Conservation (phyloP, 371 early-diverging fungal species). For the Mortierella sp. region DNA sequence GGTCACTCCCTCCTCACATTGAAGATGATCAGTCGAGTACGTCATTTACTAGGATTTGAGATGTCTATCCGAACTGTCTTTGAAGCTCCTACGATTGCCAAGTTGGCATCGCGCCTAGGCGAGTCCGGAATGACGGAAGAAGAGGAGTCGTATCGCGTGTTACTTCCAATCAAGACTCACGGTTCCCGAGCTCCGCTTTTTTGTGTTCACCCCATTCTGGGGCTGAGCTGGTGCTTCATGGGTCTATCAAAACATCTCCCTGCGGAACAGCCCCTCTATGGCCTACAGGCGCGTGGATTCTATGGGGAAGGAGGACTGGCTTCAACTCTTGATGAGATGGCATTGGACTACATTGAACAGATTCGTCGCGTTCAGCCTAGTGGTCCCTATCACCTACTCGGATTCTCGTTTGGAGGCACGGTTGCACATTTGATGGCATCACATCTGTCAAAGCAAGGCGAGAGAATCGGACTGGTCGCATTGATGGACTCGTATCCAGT, state of each 20-base stretch:
- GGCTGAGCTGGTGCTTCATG: constrained; percentile 15
- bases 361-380: constrained; percentile 20
- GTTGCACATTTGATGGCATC: no score
- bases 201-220: constrained; percentile 13
- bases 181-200: constrained; percentile 14
- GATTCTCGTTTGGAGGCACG: constrained; percentile 14
- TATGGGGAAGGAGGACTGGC: neutral
- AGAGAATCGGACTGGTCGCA: no score
- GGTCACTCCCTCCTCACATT: constrained; percentile 12
- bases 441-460: no score
- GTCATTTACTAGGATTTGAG: neutral
- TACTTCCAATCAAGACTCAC: constrained; percentile 12
- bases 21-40: neutral
- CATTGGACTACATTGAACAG: constrained; percentile 11
- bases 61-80: neutral
- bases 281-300: constrained; percentile 28
- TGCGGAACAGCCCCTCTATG: constrained; percentile 22
- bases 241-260: constrained; percentile 4
- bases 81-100: neutral
- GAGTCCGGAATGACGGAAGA: neutral
- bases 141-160: neutral
- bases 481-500: no score
- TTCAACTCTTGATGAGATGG: constrained; percentile 14
- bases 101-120: neutral
- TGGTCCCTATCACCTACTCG: constrained; percentile 17